Evolutionary conservation across 306 rosid genomes (phyloP), one percentile per base, ranked within the genome.

Genomic region (Medicago lupulina): DNA sequence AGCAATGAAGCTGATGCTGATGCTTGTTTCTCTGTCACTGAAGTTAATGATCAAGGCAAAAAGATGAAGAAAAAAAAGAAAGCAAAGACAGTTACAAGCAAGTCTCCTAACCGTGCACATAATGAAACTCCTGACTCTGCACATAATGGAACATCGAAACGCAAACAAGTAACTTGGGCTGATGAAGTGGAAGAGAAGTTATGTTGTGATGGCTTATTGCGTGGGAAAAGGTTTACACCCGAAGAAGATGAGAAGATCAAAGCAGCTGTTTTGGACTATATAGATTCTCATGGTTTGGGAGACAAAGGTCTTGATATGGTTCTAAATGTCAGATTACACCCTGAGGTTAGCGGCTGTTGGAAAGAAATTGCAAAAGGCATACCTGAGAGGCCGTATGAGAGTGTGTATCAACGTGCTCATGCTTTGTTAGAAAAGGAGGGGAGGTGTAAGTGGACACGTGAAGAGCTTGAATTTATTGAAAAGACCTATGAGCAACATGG

Each of bases 161-260:
- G 77, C 53, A 89, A 86, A 67, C 81, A 82, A 71, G 97, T 90
- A 18, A 86, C 80, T 39, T 93, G 87, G 76, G 80, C 91, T 28
- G 90, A 93, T 80, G 67, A 85, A 47, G 84, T 93, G 70, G 90
- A 86, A 77, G 64, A 2, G 4, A 5, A 89, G 67, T 28, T 28
- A 28, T 79, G 83, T 58, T 25, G 65, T 71, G 87, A 84, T 53
- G 75, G 55, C 31, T 77, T 84, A 73, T 50, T 75, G 73, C 78
- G 83, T 63, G 96, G 94, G 49, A 87, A 86, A 80, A 67, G 97
- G 78, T 93, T 67, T 82, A 84, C 94, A 41, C 39, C 14, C n/a
- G 90, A 93, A 83, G 98, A 93, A 81, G 96, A 93, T 43, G 80
- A 82, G 83, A 77, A 61, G 53, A 38, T 93, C 59, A 71, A 80